These are phyloP conservation scores for Marasmius fiardii DNA, from an alignment of 1,284 basidiomycete species.

Conservation along the genomic window DNA sequence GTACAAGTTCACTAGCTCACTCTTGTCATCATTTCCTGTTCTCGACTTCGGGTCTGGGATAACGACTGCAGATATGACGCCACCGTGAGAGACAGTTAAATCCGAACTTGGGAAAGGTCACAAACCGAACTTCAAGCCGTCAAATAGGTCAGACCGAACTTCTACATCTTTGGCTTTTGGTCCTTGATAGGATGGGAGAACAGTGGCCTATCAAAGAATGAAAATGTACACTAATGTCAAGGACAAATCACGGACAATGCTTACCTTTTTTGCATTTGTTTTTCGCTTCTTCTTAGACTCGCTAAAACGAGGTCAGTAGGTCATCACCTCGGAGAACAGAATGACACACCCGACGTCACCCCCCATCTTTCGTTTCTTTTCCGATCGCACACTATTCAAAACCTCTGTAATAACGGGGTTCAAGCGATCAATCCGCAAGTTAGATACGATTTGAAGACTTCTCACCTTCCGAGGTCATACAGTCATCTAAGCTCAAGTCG, in stretches of 20 bases:
- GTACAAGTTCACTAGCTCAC: constrained; percentile 61
- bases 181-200: constrained; percentile 66
- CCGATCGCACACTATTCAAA: constrained; percentile 54
- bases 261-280: constrained; percentile 50
- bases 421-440: constrained; percentile 6
- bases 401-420: constrained; percentile 23
- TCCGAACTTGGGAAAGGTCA: constrained; percentile 14
- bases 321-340: constrained; percentile 4
- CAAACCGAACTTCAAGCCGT: constrained; percentile 77
- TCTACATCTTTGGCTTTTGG: constrained; percentile 56
- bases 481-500: constrained; percentile 65
- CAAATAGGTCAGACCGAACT: constrained; percentile 64
- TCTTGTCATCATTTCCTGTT: constrained; percentile 66
- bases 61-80: constrained; percentile 50
- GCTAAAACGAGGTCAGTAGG: constrained; percentile 28
- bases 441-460: not conserved
- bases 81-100: not conserved
- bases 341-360: constrained; percentile 46
- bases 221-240: not conserved
- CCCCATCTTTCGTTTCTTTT: constrained; percentile 71
- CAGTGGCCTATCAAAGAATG: constrained; percentile 38
- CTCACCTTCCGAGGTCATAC: constrained; percentile 64
- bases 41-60: constrained; percentile 72
- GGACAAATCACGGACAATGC: not conserved
- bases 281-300: constrained; percentile 65